phyloP scores from a whole-genome alignment of 768 basidiomycete genomes.

The Panaeolus papilionaceus region DNA sequence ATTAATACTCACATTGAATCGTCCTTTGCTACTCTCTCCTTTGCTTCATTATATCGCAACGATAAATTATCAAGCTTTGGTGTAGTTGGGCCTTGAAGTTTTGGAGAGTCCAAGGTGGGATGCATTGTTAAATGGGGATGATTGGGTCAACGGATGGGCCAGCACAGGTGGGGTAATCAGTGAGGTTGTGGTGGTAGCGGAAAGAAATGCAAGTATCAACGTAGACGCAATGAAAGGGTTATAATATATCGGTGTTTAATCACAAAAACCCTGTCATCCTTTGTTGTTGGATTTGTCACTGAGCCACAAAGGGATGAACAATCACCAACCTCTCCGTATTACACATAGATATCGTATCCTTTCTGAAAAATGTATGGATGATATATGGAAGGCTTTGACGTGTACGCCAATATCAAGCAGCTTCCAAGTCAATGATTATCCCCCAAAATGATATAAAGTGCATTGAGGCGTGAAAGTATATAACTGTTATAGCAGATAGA shows the following conservation, averaged over 20 bases:
- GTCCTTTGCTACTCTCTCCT: background rate
- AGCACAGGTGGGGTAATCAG: background rate
- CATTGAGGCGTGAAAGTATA: no score
- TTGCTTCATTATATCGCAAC: background rate
- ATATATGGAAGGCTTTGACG: no score
- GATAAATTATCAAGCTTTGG: background rate
- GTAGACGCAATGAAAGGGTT: background rate
- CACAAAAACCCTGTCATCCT: background rate
- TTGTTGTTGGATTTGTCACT: background rate
- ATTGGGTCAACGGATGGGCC: background rate
- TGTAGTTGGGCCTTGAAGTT: background rate
- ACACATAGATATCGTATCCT: no score
- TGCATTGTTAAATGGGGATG: background rate
- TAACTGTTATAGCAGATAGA: no score
- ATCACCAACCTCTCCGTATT: no score
- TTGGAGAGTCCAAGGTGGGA: background rate
- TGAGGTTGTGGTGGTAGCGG: background rate
- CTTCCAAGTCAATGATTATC: no score
- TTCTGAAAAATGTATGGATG: no score
- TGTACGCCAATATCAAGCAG: no score
- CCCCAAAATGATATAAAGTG: no score
- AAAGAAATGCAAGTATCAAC: background rate
- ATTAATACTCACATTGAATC: background rate
- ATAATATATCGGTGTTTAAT: background rate
- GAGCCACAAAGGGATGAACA: no score